Conservation (phyloP, 2,329 filamentous ascomycete genomes). For the Colletotrichum sublineola region DNA sequence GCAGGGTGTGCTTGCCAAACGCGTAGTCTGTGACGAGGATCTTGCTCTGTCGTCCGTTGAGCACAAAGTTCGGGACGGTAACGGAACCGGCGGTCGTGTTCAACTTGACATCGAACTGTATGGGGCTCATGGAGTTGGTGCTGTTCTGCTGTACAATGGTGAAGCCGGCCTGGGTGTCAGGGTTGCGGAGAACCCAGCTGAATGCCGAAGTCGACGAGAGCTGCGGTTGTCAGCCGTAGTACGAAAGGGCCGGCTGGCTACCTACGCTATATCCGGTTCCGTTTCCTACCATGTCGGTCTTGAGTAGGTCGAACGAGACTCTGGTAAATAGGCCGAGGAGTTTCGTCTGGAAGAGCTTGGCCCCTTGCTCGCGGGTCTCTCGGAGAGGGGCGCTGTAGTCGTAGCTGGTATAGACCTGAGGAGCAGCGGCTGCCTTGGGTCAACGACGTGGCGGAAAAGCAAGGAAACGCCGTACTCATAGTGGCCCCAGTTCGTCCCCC, state of each 20-base stretch:
- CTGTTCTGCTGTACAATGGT: conserved; percentile 62
- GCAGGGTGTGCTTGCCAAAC: conserved; percentile 68
- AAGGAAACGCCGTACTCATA: background rate
- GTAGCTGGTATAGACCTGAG: conserved; percentile 70
- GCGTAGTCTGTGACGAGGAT: conserved; percentile 77
- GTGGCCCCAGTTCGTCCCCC: conserved; percentile 89
- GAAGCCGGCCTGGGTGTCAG: conserved; percentile 63
- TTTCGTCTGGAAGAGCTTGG: conserved; percentile 68
- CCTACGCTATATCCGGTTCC: conserved; percentile 58
- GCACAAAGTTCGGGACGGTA: conserved; percentile 62
- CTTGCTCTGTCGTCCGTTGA: conserved; percentile 76
- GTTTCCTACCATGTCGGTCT: conserved; percentile 67
- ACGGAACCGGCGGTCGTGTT: conserved; percentile 60
- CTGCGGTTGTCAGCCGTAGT: conserved; percentile 2
- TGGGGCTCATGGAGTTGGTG: conserved; percentile 58
- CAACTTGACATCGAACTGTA: conserved; percentile 61
- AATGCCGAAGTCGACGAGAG: conserved; percentile 55
- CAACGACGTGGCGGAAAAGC: background rate
- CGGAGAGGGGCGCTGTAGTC: conserved; percentile 67
- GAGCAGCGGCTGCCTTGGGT: conserved; percentile 27
- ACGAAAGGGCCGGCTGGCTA: background rate
- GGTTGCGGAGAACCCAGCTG: conserved; percentile 66
- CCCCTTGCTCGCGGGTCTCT: conserved; percentile 65
- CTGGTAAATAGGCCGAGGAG: conserved; percentile 67
- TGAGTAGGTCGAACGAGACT: conserved; percentile 62